Percentiles rank a stretch among this genome's conserved stretches.
phyloP scores from a whole-genome alignment of 2,329 filamentous ascomycete species.

The Xylariaceae sp. region DNA sequence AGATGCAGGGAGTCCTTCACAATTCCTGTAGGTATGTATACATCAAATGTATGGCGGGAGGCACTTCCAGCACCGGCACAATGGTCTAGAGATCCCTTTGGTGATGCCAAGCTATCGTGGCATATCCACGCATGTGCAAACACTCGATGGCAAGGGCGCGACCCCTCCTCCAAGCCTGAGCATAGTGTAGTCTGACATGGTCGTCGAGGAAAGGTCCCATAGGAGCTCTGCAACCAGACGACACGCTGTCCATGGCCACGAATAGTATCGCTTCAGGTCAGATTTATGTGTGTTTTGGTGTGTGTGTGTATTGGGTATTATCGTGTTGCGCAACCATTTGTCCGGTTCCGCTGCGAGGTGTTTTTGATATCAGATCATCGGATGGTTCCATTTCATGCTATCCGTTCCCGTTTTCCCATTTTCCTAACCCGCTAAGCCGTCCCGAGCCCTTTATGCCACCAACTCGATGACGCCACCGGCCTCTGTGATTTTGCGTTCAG shows the following conservation, averaged over 20 bases:
- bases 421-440: conserved; percentile 5
- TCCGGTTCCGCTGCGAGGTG: conserved; percentile 9
- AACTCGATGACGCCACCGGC: conserved; percentile 64
- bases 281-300: conserved; percentile 2
- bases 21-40: background rate
- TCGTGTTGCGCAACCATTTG: conserved; percentile 12
- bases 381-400: conserved; percentile 18
- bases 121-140: background rate
- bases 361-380: conserved; percentile 13
- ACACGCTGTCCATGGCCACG: background rate
- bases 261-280: conserved; percentile 7
- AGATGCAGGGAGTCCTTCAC: background rate
- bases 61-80: background rate
- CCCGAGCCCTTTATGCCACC: conserved; percentile 16
- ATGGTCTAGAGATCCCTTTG: background rate
- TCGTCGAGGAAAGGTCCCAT: background rate
- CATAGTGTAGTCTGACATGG: background rate
- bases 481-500: conserved; percentile 98
- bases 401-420: conserved; percentile 16
- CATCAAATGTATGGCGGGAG: background rate
- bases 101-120: background rate
- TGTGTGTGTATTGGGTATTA: conserved; percentile 14
- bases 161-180: background rate
- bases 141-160: background rate
- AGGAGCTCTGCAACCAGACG: background rate